Conservation (phyloP, 1,284 basidiomycete genomes). For the Pseudozyma hubeiensis region DNA sequence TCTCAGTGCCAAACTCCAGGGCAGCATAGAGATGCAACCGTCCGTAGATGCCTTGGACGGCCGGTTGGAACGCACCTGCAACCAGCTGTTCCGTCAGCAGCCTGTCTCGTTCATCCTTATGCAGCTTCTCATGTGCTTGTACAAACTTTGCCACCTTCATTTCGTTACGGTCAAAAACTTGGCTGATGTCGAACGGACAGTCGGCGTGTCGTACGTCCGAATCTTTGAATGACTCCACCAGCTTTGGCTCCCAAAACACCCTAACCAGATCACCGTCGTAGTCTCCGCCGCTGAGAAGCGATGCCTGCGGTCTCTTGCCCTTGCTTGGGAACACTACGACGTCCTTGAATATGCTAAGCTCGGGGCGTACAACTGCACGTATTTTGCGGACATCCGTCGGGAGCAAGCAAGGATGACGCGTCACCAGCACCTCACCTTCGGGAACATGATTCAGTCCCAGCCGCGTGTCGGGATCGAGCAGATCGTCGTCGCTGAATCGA, state of each 20-base stretch:
- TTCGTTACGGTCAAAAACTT: constrained; percentile 49
- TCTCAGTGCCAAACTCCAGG: constrained; percentile 33
- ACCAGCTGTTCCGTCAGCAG: constrained; percentile 27
- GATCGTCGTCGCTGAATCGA: constrained; percentile 40
- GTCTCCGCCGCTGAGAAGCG: constrained; percentile 61
- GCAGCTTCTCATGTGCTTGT: constrained; percentile 23
- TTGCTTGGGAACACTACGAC: constrained; percentile 61
- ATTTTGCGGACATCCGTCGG: constrained; percentile 63
- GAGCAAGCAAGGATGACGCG: constrained; percentile 58
- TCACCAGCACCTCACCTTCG: constrained; percentile 55
- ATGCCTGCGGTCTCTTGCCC: constrained; percentile 51
- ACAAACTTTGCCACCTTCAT: constrained; percentile 35
- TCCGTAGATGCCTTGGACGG: constrained; percentile 31
- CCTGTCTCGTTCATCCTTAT: constrained; percentile 22
- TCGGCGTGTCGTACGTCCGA: constrained; percentile 47
- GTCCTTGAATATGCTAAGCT: constrained; percentile 46
- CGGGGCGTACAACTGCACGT: constrained; percentile 48
- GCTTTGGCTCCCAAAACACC: constrained; percentile 47
- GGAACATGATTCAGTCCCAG: constrained; percentile 30
- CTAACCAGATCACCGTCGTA: constrained; percentile 63
- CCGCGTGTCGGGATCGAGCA: constrained; percentile 43
- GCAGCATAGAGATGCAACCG: constrained; percentile 40
- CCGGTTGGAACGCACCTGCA: constrained; percentile 17
- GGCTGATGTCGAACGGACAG: constrained; percentile 49
- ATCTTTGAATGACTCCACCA: constrained; percentile 48